Evolutionary conservation across 441 rosid genomes (phyloP).

Genomic region (Adansonia madagascariensis): DNA sequence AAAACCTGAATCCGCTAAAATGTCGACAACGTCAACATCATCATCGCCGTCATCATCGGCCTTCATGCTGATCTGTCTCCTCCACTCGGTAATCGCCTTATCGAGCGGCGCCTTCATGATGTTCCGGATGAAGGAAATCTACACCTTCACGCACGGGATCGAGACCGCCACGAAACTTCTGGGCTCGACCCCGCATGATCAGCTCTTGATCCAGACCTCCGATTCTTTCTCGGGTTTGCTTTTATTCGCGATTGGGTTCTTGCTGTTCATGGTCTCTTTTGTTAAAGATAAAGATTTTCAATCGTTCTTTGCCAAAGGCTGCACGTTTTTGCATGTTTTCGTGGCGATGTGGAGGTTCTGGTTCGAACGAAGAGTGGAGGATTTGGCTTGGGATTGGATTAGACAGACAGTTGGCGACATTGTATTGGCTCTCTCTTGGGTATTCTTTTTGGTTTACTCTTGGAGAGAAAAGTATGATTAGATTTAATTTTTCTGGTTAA

Average conservation of each 20-base stretch:
- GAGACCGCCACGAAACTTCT: slow-evolving; percentile 55
- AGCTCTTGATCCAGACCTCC: slow-evolving; percentile 64
- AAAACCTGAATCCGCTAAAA: background rate
- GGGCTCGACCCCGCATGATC: slow-evolving; percentile 76
- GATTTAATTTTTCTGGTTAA: slow-evolving; percentile 1
- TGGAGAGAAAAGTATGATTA: slow-evolving; percentile 80
- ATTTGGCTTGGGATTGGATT: slow-evolving; percentile 63
- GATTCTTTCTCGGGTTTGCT: slow-evolving; percentile 75
- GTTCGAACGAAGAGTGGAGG: slow-evolving; percentile 66
- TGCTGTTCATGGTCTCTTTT: slow-evolving; percentile 65
- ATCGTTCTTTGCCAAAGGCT: slow-evolving; percentile 68
- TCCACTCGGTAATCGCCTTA: slow-evolving; percentile 60
- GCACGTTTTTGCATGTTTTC: slow-evolving; percentile 51
- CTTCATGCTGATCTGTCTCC: slow-evolving; percentile 58
- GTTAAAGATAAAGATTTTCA: slow-evolving; percentile 61
- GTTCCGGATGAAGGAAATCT: slow-evolving; percentile 58
- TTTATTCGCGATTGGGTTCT: slow-evolving; percentile 57
- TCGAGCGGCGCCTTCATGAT: slow-evolving; percentile 63
- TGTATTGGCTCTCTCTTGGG: slow-evolving; percentile 65
- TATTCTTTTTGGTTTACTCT: slow-evolving; percentile 63
- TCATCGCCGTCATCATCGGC: slow-evolving; percentile 42
- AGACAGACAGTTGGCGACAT: slow-evolving; percentile 67
- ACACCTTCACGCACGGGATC: slow-evolving; percentile 60
- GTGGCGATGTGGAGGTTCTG: slow-evolving; percentile 68
- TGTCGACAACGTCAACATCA: slow-evolving; percentile 34